Percentiles rank a stretch among this genome's conserved stretches.
Evolutionary conservation across 2,329 filamentous ascomycete genomes (phyloP).

Genomic region (Xylariomycetidae sp.): DNA sequence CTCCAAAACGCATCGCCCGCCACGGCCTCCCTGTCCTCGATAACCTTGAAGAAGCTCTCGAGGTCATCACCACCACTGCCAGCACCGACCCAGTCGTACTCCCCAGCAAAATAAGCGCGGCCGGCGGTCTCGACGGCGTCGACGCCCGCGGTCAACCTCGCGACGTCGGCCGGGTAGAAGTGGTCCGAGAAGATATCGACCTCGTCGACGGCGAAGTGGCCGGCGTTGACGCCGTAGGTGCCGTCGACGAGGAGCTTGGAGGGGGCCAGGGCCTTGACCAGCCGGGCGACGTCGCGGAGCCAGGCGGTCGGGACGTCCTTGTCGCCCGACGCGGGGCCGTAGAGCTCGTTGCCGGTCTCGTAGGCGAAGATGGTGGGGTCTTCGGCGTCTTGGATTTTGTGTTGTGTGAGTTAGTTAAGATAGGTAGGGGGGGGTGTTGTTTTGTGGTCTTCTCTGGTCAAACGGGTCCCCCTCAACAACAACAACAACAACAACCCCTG

Average conservation of each 20-base stretch:
- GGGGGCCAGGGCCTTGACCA: conserved; percentile 38
- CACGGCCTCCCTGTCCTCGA: conserved; percentile 33
- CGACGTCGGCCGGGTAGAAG: conserved; percentile 39
- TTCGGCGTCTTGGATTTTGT: too few relatives aligned
- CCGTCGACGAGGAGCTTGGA: conserved; percentile 42
- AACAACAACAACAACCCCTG: too few relatives aligned
- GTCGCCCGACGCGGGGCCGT: conserved; percentile 38
- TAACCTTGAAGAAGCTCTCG: conserved; percentile 33
- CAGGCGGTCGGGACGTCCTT: conserved; percentile 38
- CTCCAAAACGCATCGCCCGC: conserved; percentile 42
- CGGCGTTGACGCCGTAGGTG: conserved; percentile 42
- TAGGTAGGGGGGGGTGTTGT: too few relatives aligned
- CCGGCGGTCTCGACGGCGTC: conserved; percentile 28
- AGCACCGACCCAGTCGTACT: conserved; percentile 43
- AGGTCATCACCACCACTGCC: conserved; percentile 28
- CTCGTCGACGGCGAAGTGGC: conserved; percentile 36
- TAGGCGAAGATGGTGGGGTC: conserved; percentile 46
- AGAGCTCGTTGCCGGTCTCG: conserved; percentile 45
- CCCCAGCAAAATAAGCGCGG: conserved; percentile 40
- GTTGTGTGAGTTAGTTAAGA: too few relatives aligned
- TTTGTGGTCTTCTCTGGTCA: too few relatives aligned
- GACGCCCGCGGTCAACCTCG: conserved; percentile 34
- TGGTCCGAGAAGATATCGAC: conserved; percentile 45
- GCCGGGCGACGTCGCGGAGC: conserved; percentile 36
- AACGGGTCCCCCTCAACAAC: too few relatives aligned